Evolutionary conservation across 768 basidiomycete genomes (phyloP), one percentile per base, ranked within the genome.

Genomic region (Galerina sulciceps): DNA sequence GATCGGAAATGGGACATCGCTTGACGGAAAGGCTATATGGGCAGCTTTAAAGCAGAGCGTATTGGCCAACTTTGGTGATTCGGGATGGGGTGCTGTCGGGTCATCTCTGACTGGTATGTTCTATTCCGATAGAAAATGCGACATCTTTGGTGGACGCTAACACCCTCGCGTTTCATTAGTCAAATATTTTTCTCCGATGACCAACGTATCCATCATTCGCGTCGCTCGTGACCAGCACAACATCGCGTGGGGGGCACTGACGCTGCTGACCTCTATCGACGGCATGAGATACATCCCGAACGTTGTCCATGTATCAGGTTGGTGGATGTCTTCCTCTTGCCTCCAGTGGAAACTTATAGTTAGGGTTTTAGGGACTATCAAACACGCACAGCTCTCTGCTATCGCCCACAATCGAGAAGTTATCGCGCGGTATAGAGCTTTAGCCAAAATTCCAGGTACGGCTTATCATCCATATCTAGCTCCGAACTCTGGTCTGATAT

Each of bases 181-280:
- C 55, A 93, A 94, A 71, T 96, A 96, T 66, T 92, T 87, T 64
- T 95, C 94, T 0, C 89, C 93, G 0, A 82, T 81, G 13, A 96
- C 93, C 2, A 87, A 88, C 61, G 78, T 95, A 0, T 92, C 89
- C 65, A 94, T 96, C 67, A 84, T 96, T 42, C 89, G 94, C 42
- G 90, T 94, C 26, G 89, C 89, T 31, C 79, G 94, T 53, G 91
- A 93, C 50, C 90, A 91, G 57, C 86, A 93, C 67, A 82, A 81
- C 4, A 83, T 90, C 36, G 89, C 91, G 0, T 93, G 91, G 91
- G 93, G 85, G 0, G 90, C 87, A 0, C 67, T 93, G 17, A 91
- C 91, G 0, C 74, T 95, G 14, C 68, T 96, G 46, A 83, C 85
- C 0, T 67, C 75, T 3, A 80, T 95, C 40, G 85, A 89, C 6